Base-by-base conservation (phyloP, 139 green algal species). In the Auxenochlorella protothecoides region DNA sequence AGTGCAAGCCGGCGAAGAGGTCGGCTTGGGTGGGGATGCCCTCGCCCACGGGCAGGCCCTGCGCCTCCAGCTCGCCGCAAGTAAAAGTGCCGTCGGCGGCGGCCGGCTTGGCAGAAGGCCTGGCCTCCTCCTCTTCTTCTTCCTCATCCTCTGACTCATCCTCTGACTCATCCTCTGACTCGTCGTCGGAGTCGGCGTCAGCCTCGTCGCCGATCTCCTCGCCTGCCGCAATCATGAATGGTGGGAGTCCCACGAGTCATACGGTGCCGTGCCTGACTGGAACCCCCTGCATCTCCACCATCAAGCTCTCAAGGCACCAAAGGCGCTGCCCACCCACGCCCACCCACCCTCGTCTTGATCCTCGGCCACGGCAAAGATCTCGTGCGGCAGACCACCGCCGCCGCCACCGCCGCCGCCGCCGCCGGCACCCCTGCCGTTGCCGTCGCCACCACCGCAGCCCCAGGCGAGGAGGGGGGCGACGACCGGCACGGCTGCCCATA, bases 21-120 rank as follows among this genome's bases (percentile, higher is more conserved):
- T 91, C 86, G 13, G 89, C 82, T 72, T 85, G 66, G 3, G 78
- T 85, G 56, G 87, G 87, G 56, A 89, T 80, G 53, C 84, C 84
- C 53, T 81, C 72, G 9, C 84, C 85, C 3, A 74, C 76, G 4
- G 79, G 79, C 65, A 92, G 76, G 51, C 86, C 83, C 63, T 75
- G 65, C 5, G 76, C 76, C 5, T 57, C 52, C 4, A 90, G 69
- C 16, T 83, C 79, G 27, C 76, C 64, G 73, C 75, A 83, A 44
- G 27, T 44, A 44, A 44, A 44, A 44, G 27, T 44, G 27, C 27
- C 27, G 27, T 44, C 27, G 27, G 27, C 27, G 27, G 27, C 27
- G 27, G 27, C 27, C 27, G 27, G 27, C 27, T 44, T 44, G 27
- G 27, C 27, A 44, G 27, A 44, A 0, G 27, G 27, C 27, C 27